These are phyloP conservation scores for Sclerotinia trifoliorum DNA, from an alignment of 2,329 filamentous ascomycete species.

Conservation along the genomic window DNA sequence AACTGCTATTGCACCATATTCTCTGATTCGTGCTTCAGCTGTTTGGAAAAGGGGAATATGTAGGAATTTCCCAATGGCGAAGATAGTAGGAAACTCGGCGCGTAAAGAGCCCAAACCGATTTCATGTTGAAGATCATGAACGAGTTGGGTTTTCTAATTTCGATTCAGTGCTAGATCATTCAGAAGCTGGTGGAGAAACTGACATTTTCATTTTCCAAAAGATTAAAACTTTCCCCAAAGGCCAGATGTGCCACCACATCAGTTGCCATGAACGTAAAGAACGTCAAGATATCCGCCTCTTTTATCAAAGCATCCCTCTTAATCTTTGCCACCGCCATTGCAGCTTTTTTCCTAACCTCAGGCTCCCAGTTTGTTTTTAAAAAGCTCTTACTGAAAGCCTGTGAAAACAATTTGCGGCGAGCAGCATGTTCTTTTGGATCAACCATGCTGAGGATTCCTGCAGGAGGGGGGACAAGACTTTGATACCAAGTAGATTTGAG, in stretches of 20 bases:
- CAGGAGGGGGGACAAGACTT: rapidly evolving
- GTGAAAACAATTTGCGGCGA: background rate
- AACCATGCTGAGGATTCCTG: background rate
- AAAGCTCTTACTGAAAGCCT: slow-evolving; percentile 4
- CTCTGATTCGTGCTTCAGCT: rapidly evolving
- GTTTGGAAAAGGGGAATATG: background rate
- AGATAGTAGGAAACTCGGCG: background rate
- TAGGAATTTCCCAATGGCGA: background rate
- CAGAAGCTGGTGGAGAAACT: background rate
- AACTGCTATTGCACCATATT: background rate
- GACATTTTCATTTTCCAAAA: slow-evolving; percentile 52
- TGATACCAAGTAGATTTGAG: slow-evolving; percentile 12
- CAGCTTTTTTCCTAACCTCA: slow-evolving; percentile 35
- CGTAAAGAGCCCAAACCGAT: rapidly evolving
- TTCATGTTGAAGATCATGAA: background rate
- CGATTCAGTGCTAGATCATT: background rate
- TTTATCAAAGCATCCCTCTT: slow-evolving; percentile 44
- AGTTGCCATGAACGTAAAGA: slow-evolving; percentile 54
- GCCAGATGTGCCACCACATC: slow-evolving; percentile 54
- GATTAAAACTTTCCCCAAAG: slow-evolving; percentile 56
- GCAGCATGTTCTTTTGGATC: background rate
- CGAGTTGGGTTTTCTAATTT: background rate
- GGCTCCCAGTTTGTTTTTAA: background rate
- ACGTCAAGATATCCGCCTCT: slow-evolving; percentile 50
- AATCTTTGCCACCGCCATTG: slow-evolving; percentile 47